These are phyloP conservation scores for Rhizodiscina lignyota DNA, from an alignment of 495 filamentous ascomycete genomes.

Conservation along the genomic window DNA sequence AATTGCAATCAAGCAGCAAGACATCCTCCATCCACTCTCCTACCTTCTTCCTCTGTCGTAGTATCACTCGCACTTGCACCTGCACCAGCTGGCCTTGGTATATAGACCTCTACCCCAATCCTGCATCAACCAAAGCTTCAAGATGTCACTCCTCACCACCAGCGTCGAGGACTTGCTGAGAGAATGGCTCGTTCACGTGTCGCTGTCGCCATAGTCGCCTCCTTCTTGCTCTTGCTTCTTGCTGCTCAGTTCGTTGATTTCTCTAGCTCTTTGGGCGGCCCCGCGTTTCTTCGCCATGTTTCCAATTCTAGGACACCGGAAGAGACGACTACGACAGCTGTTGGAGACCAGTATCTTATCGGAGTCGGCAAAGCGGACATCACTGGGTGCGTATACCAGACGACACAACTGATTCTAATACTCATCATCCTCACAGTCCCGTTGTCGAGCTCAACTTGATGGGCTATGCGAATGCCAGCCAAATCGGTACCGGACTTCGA, in stretches of 20 bases:
- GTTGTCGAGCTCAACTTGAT: constrained; percentile 86
- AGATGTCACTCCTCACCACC: constrained; percentile 1
- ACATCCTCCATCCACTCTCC: not conserved
- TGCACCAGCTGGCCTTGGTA: not conserved
- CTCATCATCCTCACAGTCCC: constrained; percentile 30
- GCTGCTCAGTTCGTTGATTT: not conserved
- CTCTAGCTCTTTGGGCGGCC: not conserved
- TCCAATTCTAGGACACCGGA: not conserved
- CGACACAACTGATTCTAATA: constrained; percentile 2
- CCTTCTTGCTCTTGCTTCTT: constrained; percentile 7
- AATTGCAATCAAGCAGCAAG: not conserved
- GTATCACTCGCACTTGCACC: too few relatives aligned
- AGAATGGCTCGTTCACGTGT: constrained; percentile 14
- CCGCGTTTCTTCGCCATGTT: not conserved
- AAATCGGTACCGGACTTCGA: constrained; percentile 73
- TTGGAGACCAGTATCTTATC: constrained; percentile 50
- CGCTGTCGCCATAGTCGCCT: constrained; percentile 8
- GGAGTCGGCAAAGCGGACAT: constrained; percentile 92
- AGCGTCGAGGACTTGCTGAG: constrained; percentile 2
- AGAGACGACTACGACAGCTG: constrained; percentile 1
- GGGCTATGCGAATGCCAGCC: constrained; percentile 81
- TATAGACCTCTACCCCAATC: not conserved
- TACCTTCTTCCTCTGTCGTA: not conserved
- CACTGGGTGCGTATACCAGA: constrained; percentile 42
- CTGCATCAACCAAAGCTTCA: constrained; percentile 1